Base-by-base conservation (phyloP, 2,329 filamentous ascomycete genomes). In the Cercospora canescens region DNA sequence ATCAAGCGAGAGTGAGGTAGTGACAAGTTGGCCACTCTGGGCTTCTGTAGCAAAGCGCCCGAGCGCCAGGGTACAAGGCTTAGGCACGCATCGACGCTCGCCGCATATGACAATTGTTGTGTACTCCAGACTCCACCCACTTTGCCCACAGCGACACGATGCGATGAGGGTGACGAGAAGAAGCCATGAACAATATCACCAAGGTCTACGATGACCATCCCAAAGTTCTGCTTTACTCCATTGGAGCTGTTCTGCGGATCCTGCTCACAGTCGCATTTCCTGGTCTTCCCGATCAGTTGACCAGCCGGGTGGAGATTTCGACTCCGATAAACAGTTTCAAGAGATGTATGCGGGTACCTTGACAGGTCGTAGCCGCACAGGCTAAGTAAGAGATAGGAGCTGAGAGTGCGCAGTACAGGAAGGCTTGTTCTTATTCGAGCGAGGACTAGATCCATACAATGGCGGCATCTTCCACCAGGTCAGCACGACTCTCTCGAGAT, bases 271-370 rank as follows among this genome's bases (percentile, higher is more conserved):
- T 89, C 66, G 84, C 89, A 65, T 97, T 97, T 77, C 94, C 95
- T 69, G 87, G 87, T 39, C 84, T 99, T 45, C 92, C 94, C 60
- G 89, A 93, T 77, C 85, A 97, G 69, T 85, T 99, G 69, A 95
- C 93, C 21, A 91, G 91, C 70, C 91, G 95, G 76, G 95, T 97
- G 74, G 95, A 99, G 84, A 91, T 99, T 75, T 97, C 95, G 52
- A 99, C 95, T 24, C 94, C 95, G 41, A 91, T 98, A 55, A 97
- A 93, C 73, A 97, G 94, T 86, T 99, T 97, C 87, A 98, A 98
- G 84, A 88, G 95, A 87, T 84, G 94, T 96, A 85, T 79, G 90
- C 34, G 54, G 26, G 32, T 21, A 41, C 3, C 2, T 34, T 21
- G 56, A 26, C 45, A 16, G 16, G 3, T 52, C 37, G 63, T 55